Evolutionary conservation across 768 basidiomycete genomes (phyloP), one percentile per base, ranked within the genome.

Genomic region (Leucosporidium creatinivorum): DNA sequence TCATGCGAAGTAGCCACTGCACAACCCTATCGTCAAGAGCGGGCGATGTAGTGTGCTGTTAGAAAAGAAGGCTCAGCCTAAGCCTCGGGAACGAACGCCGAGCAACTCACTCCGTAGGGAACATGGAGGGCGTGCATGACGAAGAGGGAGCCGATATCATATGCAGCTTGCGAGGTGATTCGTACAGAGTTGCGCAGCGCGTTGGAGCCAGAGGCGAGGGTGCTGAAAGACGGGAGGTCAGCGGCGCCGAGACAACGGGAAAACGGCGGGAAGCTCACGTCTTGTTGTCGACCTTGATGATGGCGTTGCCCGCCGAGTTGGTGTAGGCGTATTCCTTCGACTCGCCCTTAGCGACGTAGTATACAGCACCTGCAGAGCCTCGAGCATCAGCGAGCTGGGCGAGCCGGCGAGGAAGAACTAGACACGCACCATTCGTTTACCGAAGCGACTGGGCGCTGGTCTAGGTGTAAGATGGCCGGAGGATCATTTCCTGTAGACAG

Each of bases 101-200:
- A 51, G 8, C 6, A n/a, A 51, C 50, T 23, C 50, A 51, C 50
- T n/a, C 85, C 85, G 67, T 81, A 85, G 13, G 85, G 85, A 33
- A 77, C 57, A 63, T 79, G 79, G 9, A 77, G 55, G 1, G 76
- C 75, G 48, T 76, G 74, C 36, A 76, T 52, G 52, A 76, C 69
- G 52, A 74, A 63, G 23, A 76, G 60, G 8, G 66, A 58, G 8
- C 73, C 73, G 8, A 73, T 65, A 19, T 54, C 66, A 58, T 65
- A 76, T 8, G 70, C 19, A 1, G 64, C 66, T 26, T 51, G 30
- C 4, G 72, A 67, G 18, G 70, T 70, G 50, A 77, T 71, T 17
- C 75, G 70, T 1, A 77, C 72, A 8, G 73, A 74, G 66, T 76
- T 67, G 26, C 76, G 68, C 56, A 73, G 3, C 3, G 39, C 39